phyloP scores from a whole-genome alignment of 768 basidiomycete species.

The Russula virescens region DNA sequence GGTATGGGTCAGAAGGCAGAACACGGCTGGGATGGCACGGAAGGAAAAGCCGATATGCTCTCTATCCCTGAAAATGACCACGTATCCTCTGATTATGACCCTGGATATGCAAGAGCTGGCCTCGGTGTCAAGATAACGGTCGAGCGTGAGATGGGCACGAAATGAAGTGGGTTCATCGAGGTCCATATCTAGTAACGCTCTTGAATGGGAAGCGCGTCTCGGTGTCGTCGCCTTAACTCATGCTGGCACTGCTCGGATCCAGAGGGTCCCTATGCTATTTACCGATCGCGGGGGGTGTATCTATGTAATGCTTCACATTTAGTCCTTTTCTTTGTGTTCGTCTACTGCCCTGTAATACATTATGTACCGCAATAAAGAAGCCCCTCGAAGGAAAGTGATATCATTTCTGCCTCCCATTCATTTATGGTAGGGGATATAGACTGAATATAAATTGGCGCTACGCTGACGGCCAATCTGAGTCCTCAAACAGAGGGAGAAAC shows the following conservation, averaged over 20 bases:
- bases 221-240: background rate
- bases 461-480: constrained; percentile 1
- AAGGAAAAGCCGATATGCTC: constrained; percentile 14
- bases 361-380: background rate
- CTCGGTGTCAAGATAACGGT: constrained; percentile 23
- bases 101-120: constrained; percentile 14
- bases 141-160: constrained; percentile 20
- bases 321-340: background rate
- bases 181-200: background rate
- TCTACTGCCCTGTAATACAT: background rate
- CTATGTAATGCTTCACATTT: background rate
- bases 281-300: background rate
- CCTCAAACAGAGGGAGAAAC: constrained; percentile 40
- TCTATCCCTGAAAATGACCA: constrained; percentile 9
- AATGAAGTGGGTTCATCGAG: background rate
- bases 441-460: no score
- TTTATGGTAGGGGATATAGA: background rate
- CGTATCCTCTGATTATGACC: constrained; percentile 23
- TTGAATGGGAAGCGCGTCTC: background rate
- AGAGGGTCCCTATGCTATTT: background rate
- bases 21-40: constrained; percentile 19
- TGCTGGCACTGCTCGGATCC: background rate
- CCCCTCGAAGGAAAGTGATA: background rate
- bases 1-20: constrained; percentile 26
- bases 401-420: background rate